Conservation (phyloP, 1,284 basidiomycete genomes). For the Neotropicomus parvogracilis region DNA sequence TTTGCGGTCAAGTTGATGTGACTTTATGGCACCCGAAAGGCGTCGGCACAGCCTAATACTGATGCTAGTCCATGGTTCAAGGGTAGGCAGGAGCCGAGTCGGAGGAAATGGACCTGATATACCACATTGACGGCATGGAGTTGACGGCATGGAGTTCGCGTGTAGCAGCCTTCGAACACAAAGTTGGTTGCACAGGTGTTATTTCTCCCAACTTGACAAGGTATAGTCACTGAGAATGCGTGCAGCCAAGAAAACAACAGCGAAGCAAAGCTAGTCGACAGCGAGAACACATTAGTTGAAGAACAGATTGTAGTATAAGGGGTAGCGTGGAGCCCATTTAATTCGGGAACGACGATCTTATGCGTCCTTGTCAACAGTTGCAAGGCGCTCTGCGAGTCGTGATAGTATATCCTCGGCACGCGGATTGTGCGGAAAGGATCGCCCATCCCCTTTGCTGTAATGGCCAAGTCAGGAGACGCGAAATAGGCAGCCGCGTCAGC, state of each 20-base stretch:
- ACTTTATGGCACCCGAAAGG: no score
- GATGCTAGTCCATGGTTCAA: no score
- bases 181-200: not conserved
- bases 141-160: no score
- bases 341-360: constrained; percentile 14
- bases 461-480: constrained; percentile 2
- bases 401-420: constrained; percentile 60
- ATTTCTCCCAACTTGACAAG: not conserved
- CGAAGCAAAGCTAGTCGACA: constrained; percentile 10
- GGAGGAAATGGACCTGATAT: no score
- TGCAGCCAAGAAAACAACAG: constrained; percentile 10
- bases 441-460: constrained; percentile 61
- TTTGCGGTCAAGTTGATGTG: constrained; percentile 5
- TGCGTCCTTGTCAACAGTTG: constrained; percentile 48
- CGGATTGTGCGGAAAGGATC: constrained; percentile 61
- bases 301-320: constrained; percentile 6
- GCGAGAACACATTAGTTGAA: constrained; percentile 8
- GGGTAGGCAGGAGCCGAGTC: no score
- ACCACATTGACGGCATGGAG: no score
- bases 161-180: no score
- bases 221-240: constrained; percentile 7
- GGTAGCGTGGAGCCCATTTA: not conserved
- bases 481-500: no score
- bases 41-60: no score
- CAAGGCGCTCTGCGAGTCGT: constrained; percentile 56